Evolutionary conservation across 306 rosid species (phyloP), one percentile per base, ranked within the genome.

Genomic region (Cucurbita pepo): DNA sequence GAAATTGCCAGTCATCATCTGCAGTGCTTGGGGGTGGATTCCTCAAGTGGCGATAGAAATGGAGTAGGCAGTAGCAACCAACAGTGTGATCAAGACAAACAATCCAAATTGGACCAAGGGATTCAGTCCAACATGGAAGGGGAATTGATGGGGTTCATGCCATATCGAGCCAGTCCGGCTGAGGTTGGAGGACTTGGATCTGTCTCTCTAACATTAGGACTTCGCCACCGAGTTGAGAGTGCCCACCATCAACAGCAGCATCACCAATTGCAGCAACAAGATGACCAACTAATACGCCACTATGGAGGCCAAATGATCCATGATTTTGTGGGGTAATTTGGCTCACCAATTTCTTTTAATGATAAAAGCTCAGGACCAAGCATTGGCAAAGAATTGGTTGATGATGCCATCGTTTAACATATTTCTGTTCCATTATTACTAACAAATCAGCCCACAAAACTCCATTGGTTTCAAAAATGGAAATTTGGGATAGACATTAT

Each of bases 141-240:
- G 19, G 77, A 90, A 36, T 12, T 88, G 74, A 85, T 85, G 82
- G 92, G 96, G 56, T 94, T 89, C 75, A 59, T 85, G 44, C 97
- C 97, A 3, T 91, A 82, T 69, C 76, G 81, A 37, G 77, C 78
- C 34, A 83, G 78, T n/a, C 86, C 81, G 11, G 52, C 79, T 8
- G 91, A 87, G 60, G 84, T 85, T 30, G 86, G 87, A 38, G 85
- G 88, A 34, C 82, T 79, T 25, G 96, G 96, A 36, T 81, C 94
- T 1, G 94, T 88, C 74, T 87, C 99, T 38, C 77, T 94, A 62
- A 93, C 94, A 8, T 75, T 91, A 81, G 94, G 90, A 18, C 91
- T 89, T 5, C 84, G 91, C 73, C 96, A 87, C 75, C 89, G 91
- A 19, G 72, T 66, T 6, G 73, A 67, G 43, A 67, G 73, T 14